Conservation (phyloP, 163 green algal genomes). For the Volvox carteri region DNA sequence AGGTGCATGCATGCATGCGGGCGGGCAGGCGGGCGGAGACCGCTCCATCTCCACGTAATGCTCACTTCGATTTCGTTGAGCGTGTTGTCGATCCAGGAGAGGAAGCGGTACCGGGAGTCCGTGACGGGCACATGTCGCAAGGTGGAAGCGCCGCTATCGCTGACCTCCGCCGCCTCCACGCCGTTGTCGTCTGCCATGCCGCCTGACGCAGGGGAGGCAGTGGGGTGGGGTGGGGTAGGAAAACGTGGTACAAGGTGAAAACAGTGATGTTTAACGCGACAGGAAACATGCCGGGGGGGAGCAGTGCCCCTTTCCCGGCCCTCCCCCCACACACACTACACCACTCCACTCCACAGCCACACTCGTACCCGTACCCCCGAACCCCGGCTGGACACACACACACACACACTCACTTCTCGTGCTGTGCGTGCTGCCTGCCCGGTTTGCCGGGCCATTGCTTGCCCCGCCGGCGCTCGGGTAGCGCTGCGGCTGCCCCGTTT, state of each 20-base stretch:
- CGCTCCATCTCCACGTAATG: too few relatives aligned
- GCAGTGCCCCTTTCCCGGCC: too few relatives aligned
- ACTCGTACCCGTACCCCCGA: too few relatives aligned
- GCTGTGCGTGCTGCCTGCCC: slow-evolving; percentile 32
- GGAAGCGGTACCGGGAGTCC: slow-evolving; percentile 66
- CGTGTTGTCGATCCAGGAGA: slow-evolving; percentile 76
- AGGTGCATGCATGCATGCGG: too few relatives aligned
- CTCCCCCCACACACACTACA: too few relatives aligned
- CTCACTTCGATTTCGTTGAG: slow-evolving; percentile 60
- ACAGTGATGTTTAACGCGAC: too few relatives aligned
- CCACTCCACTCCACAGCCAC: too few relatives aligned
- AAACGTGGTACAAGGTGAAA: background rate
- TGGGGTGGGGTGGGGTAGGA: background rate
- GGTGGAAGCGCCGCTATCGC: background rate
- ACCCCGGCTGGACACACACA: too few relatives aligned
- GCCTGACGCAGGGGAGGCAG: background rate
- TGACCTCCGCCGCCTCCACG: background rate
- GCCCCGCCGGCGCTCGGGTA: background rate
- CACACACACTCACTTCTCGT: slow-evolving; percentile 19
- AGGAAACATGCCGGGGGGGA: too few relatives aligned
- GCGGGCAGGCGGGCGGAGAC: too few relatives aligned
- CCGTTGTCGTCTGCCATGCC: background rate
- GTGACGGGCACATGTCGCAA: slow-evolving; percentile 33
- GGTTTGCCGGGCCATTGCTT: background rate
- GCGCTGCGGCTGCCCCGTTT: background rate